Conservation (phyloP, 768 basidiomycete species). For the Dendrothele bispora region DNA sequence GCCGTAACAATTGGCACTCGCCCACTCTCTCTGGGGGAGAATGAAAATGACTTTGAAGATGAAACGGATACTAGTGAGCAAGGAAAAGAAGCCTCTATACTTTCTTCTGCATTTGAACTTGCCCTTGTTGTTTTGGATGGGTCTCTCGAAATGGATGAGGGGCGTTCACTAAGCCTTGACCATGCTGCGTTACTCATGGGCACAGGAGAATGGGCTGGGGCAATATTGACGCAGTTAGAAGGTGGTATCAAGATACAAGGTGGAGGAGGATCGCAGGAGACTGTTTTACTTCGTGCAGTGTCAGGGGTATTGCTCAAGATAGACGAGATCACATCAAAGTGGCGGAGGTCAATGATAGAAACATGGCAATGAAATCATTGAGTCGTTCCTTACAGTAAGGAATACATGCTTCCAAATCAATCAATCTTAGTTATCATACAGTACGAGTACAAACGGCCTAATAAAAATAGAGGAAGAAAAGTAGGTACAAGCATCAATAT, state of each 20-base stretch:
- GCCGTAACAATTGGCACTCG: constrained; percentile 76
- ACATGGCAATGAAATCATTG: not conserved
- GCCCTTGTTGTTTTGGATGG: constrained; percentile 75
- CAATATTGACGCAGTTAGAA: constrained; percentile 64
- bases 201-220: constrained; percentile 78
- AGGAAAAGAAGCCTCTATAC: constrained; percentile 68
- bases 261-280: constrained; percentile 64
- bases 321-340: constrained; percentile 66
- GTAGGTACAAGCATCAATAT: too few species aligned
- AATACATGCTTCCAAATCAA: not conserved
- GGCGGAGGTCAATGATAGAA: constrained; percentile 58
- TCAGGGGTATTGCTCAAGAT: constrained; percentile 84
- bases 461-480: too few species aligned
- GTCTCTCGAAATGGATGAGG: constrained; percentile 74
- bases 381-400: constrained; percentile 2
- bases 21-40: constrained; percentile 48
- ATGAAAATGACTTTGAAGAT: constrained; percentile 33
- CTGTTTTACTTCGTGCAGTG: constrained; percentile 62
- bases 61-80: constrained; percentile 28
- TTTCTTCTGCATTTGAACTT: constrained; percentile 77
- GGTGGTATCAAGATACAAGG: constrained; percentile 61
- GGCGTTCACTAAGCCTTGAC: constrained; percentile 72
- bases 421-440: too few species aligned
- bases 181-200: constrained; percentile 71
- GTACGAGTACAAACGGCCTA: too few species aligned